Percentiles rank a stretch among this genome's conserved stretches.
Conservation (phyloP, 495 filamentous ascomycete species). For the Penicillium angulare region DNA sequence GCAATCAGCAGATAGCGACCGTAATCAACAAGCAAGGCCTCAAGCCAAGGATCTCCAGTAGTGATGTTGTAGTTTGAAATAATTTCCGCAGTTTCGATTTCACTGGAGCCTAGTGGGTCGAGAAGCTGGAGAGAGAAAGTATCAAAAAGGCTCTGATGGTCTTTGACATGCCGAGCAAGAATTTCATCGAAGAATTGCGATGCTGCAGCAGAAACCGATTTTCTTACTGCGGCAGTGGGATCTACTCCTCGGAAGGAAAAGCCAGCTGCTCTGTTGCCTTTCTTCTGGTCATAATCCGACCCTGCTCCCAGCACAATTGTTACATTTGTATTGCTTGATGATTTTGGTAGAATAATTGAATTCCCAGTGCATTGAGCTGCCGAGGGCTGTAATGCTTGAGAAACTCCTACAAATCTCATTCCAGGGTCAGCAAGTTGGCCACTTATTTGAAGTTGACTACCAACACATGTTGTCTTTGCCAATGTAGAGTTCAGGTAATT, state of each 20-base stretch:
- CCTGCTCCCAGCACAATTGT: conserved; percentile 39
- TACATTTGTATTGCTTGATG: not conserved
- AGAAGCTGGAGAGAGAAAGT: conserved; percentile 41
- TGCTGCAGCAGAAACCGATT: conserved; percentile 26
- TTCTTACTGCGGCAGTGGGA: conserved; percentile 33
- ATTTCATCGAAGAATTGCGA: conserved; percentile 26
- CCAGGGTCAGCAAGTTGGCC: conserved; percentile 28
- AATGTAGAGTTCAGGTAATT: conserved; percentile 15
- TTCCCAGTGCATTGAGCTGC: conserved; percentile 11
- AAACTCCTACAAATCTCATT: conserved; percentile 34
- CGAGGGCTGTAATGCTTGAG: conserved; percentile 5
- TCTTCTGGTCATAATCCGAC: conserved; percentile 45
- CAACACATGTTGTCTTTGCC: conserved; percentile 24
- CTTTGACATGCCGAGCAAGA: conserved; percentile 34
- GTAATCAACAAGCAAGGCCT: conserved; percentile 45
- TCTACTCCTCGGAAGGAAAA: conserved; percentile 49
- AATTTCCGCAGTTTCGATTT: conserved; percentile 35
- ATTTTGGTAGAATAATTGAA: conserved; percentile 3
- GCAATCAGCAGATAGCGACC: conserved; percentile 46
- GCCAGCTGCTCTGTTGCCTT: conserved; percentile 36
- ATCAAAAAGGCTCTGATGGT: conserved; percentile 34
- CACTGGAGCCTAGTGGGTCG: conserved; percentile 31
- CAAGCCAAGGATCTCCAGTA: conserved; percentile 42
- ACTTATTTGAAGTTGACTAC: conserved; percentile 22
- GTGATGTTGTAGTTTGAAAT: conserved; percentile 29